Percentiles rank a stretch among this genome's conserved stretches.
These are phyloP conservation scores for Saccharata proteae DNA, from an alignment of 2,329 filamentous ascomycete genomes.

Conservation along the genomic window DNA sequence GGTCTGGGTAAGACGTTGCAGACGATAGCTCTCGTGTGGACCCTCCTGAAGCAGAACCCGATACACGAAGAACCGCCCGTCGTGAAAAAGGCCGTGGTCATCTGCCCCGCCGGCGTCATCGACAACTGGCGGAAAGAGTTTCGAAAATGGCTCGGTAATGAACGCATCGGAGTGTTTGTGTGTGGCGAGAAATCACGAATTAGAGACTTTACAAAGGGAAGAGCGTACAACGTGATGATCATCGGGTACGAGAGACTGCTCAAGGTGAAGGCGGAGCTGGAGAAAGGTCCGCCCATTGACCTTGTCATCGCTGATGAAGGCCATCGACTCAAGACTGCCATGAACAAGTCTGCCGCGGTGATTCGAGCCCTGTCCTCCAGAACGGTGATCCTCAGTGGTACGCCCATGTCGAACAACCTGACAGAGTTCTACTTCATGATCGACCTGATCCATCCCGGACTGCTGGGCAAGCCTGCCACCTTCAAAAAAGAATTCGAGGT, in stretches of 20 bases:
- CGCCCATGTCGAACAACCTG: slow-evolving; percentile 57
- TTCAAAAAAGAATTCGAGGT: slow-evolving; percentile 54
- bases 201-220: slow-evolving; percentile 57
- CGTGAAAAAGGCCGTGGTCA: slow-evolving; percentile 58
- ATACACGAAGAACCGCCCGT: slow-evolving; percentile 47
- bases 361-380: slow-evolving; percentile 51
- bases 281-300: slow-evolving; percentile 51
- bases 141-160: slow-evolving; percentile 60
- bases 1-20: slow-evolving; percentile 63
- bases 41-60: slow-evolving; percentile 59
- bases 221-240: slow-evolving; percentile 58
- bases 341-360: slow-evolving; percentile 55
- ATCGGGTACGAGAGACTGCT: slow-evolving; percentile 61
- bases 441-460: slow-evolving; percentile 56
- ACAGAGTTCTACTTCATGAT: slow-evolving; percentile 57
- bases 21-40: slow-evolving; percentile 61
- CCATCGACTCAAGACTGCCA: slow-evolving; percentile 54
- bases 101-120: slow-evolving; percentile 61
- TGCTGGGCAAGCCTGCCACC: slow-evolving; percentile 48
- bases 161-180: slow-evolving; percentile 57
- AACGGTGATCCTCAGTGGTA: slow-evolving; percentile 53
- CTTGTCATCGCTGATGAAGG: slow-evolving; percentile 61
- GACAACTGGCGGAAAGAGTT: slow-evolving; percentile 65
- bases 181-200: slow-evolving; percentile 47
- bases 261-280: slow-evolving; percentile 52